Evolutionary conservation across 2,329 filamentous ascomycete species (phyloP), one percentile per base, ranked within the genome.

Genomic region (Epichloe sibirici): DNA sequence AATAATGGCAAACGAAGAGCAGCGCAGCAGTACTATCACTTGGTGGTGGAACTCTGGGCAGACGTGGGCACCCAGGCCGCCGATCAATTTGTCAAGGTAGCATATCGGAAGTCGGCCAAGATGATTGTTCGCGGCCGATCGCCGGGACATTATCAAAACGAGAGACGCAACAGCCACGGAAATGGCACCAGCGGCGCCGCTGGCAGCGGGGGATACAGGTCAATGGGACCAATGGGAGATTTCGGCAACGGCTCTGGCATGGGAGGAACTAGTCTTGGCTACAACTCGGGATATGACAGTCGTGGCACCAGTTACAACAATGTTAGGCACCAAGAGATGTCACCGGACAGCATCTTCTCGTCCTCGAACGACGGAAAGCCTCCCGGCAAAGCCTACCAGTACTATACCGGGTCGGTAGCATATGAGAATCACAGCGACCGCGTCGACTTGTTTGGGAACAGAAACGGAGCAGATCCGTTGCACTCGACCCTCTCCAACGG

Each of bases 1-100:
- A 96, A 95, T 71, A 96, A 96, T 59, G 90, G 90, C 46, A 95
- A 95, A 67, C 78, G 90, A 59, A 77, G 90, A 53, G 90, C 90
- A 1, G 88, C 90, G 17, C 90, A 96, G 64, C 90, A 95, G 61
- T 95, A 90, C 66, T 95, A 94, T 63, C 88, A 93, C 61, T 75
- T 96, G n/a, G 80, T 94, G 45, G 84, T 95, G 4, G 89, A 95
- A 64, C 79, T 94, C 1, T 88, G 82, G 67, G 88, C 79, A 7
- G 83, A 90, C 57, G 71, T 88, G 7, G 76, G 80, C 2, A 63
- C 66, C 35, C 72, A 68, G 59, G 68, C 53, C 54, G 63, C 58
- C 17, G 75, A 79, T 1, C 75, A 78, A 35, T 90, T 78, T 70
- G 71, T 90, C 61, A 85, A 85, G 63, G 74, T 93, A 49, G 87